Evolutionary conservation across 129 eudicot genomes (phyloP), one percentile per base, ranked within the genome.

Genomic region (Arctium lappa): DNA sequence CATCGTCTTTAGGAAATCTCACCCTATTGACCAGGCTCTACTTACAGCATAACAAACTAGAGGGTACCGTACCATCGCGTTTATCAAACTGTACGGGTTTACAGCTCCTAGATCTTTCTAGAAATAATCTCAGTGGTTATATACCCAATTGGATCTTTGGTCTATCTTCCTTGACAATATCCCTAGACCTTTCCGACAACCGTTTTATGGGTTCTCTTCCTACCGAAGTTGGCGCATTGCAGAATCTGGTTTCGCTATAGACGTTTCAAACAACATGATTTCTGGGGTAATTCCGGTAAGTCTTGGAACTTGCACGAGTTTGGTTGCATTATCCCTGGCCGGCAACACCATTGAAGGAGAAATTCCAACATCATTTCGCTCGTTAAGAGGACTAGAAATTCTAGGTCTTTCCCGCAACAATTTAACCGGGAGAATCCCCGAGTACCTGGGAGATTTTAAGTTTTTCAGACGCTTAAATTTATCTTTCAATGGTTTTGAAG

Each of bases 1-100:
- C 78, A 3, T 53, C 60, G 8, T 81, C 78, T 1, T 39, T 81
- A 8, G 84, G 84, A 44, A 81, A 81, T 70, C 38, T 81, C 11
- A 72, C 78, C 29, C 32, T 12, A 0, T 11, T 81, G 32, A 81
- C 7, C 44, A 11, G 2, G 8, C 30, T 81, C 0, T 34, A 6
- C 0, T 31, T 81, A 7, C 2, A 27, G 30, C n/a, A 3, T 8
- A 81, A 81, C 66, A 72, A n/a, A 3, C 68, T 80, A 18, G 78
- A 80, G 30, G 84, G 78, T 42, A 56, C 2, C 29, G 29, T 80
- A 6, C 84, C 84, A 27, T 69, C 78, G 2, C 3, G 38, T 48
- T 18, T 80, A 15, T 76, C 78, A 6, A 48, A 72, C n/a, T 72
- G 78, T 18, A 44, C 6, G 12, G 27, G 30, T 1, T 80, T 80